Evolutionary conservation across 1,284 basidiomycete species (phyloP).

Genomic region (Singerocomus inundabilis): DNA sequence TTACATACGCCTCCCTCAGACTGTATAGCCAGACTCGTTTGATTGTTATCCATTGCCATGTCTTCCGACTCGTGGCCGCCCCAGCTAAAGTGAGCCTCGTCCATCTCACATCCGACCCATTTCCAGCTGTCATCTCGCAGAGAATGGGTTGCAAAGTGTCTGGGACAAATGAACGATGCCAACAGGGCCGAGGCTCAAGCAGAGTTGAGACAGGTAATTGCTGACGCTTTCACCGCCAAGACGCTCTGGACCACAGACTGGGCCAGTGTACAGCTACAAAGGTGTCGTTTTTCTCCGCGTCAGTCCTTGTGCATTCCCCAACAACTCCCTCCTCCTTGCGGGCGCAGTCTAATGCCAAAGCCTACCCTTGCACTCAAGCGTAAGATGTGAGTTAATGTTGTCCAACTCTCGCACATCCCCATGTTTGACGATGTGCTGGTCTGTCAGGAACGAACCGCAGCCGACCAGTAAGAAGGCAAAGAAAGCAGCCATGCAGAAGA

Average conservation of each 20-base stretch:
- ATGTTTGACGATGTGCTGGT: slow-evolving; percentile 12
- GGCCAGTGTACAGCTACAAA: slow-evolving; percentile 77
- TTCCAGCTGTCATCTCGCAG: slow-evolving; percentile 37
- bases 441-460: slow-evolving; percentile 40
- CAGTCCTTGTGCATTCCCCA: slow-evolving; percentile 13
- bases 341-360: slow-evolving; percentile 62
- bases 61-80: slow-evolving; percentile 66
- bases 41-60: slow-evolving; percentile 36
- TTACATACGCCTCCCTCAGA: slow-evolving; percentile 10
- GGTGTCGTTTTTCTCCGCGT: slow-evolving; percentile 41
- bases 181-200: slow-evolving; percentile 75
- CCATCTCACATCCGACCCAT: neutral
- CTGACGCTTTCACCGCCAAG: slow-evolving; percentile 75
- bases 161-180: slow-evolving; percentile 76
- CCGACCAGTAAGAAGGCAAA: slow-evolving; percentile 64
- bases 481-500: slow-evolving; percentile 53
- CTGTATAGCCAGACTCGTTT: neutral
- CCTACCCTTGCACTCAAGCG: slow-evolving; percentile 60
- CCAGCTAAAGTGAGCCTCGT: slow-evolving; percentile 50
- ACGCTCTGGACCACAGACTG: slow-evolving; percentile 89
- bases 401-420: neutral
- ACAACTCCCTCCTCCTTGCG: slow-evolving; percentile 20
- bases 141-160: slow-evolving; percentile 82
- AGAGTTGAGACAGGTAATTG: slow-evolving; percentile 84
- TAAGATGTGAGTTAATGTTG: slow-evolving; percentile 51